These are phyloP conservation scores for Colletotrichum abscissum DNA, from an alignment of 2,329 filamentous ascomycete genomes.

Conservation along the genomic window DNA sequence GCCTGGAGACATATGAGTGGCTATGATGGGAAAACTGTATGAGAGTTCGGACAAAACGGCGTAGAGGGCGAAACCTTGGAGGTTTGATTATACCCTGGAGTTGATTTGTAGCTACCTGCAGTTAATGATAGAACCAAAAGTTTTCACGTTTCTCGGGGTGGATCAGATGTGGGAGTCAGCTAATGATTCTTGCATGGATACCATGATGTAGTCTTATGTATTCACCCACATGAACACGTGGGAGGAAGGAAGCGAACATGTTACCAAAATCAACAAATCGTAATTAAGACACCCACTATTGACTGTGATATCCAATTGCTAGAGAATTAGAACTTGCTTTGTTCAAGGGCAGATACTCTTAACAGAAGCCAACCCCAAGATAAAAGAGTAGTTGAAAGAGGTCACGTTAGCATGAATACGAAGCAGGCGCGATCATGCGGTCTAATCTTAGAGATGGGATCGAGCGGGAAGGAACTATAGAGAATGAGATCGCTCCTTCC, in stretches of 20 bases:
- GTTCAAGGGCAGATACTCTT: no score
- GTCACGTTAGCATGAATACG: neutral
- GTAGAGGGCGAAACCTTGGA: neutral
- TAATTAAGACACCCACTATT: neutral
- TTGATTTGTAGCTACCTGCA: neutral
- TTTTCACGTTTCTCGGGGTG: neutral
- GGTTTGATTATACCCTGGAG: neutral
- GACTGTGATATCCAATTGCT: neutral
- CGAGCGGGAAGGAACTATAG: neutral
- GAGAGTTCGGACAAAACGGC: neutral
- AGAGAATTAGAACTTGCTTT: no score
- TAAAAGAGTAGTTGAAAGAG: no score
- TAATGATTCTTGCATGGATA: neutral
- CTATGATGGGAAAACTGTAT: neutral
- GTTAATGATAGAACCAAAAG: neutral
- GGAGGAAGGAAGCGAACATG: no score
- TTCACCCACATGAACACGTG: no score
- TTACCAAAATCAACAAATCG: no score
- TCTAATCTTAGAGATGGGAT: neutral
- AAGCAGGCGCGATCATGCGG: neutral
- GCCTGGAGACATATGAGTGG: neutral
- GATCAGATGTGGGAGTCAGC: neutral
- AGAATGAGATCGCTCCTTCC: neutral
- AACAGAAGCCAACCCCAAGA: no score
- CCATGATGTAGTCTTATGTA: no score